Evolutionary conservation across 495 filamentous ascomycete species (phyloP).

Genomic region (Neurospora intermedia): DNA sequence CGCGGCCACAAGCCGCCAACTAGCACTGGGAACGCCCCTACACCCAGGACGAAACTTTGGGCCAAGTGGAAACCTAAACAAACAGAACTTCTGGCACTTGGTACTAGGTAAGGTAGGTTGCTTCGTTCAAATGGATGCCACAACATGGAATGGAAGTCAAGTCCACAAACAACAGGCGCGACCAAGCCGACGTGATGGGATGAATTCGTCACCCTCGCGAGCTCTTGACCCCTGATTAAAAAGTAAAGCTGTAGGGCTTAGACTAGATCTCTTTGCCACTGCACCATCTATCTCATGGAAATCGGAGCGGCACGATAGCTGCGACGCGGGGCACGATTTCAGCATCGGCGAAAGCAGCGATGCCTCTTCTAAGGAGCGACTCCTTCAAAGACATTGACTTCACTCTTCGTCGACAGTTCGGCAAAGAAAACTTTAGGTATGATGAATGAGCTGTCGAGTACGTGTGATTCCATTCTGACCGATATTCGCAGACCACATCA

Average conservation of each 20-base stretch:
- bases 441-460: background rate
- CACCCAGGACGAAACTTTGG: background rate
- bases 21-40: background rate
- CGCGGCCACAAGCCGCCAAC: background rate
- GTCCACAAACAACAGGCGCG: background rate
- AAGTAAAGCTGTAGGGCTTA: background rate
- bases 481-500: slow-evolving; percentile 56
- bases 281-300: background rate
- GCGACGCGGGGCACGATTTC: background rate
- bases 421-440: slow-evolving; percentile 63
- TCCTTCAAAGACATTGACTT: slow-evolving; percentile 67
- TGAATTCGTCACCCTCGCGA: background rate
- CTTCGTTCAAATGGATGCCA: background rate
- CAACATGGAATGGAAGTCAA: background rate
- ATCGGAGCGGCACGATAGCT: background rate
- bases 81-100: background rate
- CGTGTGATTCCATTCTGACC: background rate
- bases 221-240: background rate
- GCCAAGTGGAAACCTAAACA: too few species aligned
- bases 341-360: slow-evolving; percentile 4
- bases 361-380: slow-evolving; percentile 32
- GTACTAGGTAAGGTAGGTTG: background rate
- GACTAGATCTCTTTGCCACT: background rate
- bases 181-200: background rate
- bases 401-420: slow-evolving; percentile 72